A percentile compares a stretch with the other conserved stretches of the same genome.
Evolutionary conservation across 106 monocot species (phyloP).

Genomic region (Dendrobium catenatum): DNA sequence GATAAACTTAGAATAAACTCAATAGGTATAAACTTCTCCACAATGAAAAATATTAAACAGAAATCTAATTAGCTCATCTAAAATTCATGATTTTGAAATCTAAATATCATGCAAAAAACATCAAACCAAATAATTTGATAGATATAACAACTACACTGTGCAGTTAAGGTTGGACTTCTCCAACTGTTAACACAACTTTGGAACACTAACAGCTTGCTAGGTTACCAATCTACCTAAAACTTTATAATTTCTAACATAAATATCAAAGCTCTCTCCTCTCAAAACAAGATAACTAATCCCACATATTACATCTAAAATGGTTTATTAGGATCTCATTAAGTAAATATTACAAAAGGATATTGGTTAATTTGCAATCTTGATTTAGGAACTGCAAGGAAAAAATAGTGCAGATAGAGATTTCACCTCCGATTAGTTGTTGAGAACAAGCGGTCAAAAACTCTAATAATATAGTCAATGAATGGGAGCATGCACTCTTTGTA

Average conservation of each 20-base stretch:
- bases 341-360: slow-evolving; percentile 1
- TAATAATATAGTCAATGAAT: too few species aligned
- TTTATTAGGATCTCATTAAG: background rate
- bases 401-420: background rate
- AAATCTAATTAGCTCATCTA: too few species aligned
- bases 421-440: background rate
- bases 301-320: background rate
- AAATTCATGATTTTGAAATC: too few species aligned
- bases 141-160: background rate
- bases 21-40: too few species aligned
- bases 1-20: too few species aligned
- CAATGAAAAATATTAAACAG: too few species aligned
- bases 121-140: background rate
- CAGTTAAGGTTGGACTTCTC: background rate
- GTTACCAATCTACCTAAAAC: background rate
- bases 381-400: background rate
- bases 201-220: background rate
- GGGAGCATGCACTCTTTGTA: too few species aligned
- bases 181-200: background rate
- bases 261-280: background rate
- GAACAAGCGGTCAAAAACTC: background rate
- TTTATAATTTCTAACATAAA: background rate
- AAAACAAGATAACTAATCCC: slow-evolving; percentile 2
- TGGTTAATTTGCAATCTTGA: background rate
- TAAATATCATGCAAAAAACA: background rate